Percentiles rank a stretch among this genome's conserved stretches.
phyloP scores from a whole-genome alignment of 306 rosid species.

The Citrullus amarus region DNA sequence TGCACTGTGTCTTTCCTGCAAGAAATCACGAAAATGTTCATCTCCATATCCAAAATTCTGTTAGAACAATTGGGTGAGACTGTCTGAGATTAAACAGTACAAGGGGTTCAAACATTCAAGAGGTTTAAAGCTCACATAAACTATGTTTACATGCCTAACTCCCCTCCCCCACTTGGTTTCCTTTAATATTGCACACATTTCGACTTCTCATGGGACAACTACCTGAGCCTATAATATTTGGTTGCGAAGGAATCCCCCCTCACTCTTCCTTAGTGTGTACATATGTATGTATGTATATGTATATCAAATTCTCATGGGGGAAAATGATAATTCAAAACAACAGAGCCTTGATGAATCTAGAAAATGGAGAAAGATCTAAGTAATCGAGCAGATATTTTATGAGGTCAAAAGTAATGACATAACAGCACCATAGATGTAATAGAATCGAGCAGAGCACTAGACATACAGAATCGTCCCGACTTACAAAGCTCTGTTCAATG shows the following conservation, averaged over 20 bases:
- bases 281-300: not conserved
- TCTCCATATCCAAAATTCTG: not conserved
- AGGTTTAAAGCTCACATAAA: not conserved
- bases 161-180: not conserved
- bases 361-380: not conserved
- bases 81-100: not conserved
- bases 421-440: not conserved
- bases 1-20: constrained; percentile 94
- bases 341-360: not conserved
- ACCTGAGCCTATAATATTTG: not conserved
- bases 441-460: not conserved
- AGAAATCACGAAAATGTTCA: not conserved
- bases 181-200: not conserved
- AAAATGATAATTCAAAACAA: not conserved
- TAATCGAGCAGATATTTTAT: not conserved
- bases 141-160: not conserved
- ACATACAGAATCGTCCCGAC: not conserved
- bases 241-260: not conserved
- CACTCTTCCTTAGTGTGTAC: not conserved
- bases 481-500: not conserved
- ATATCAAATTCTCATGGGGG: not conserved
- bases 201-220: not conserved
- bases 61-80: not conserved
- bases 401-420: not conserved
- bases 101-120: not conserved